Evolutionary conservation across 208 protist species (phyloP), one percentile per base, ranked within the genome.

Genomic region (Naegleria fowleri): DNA sequence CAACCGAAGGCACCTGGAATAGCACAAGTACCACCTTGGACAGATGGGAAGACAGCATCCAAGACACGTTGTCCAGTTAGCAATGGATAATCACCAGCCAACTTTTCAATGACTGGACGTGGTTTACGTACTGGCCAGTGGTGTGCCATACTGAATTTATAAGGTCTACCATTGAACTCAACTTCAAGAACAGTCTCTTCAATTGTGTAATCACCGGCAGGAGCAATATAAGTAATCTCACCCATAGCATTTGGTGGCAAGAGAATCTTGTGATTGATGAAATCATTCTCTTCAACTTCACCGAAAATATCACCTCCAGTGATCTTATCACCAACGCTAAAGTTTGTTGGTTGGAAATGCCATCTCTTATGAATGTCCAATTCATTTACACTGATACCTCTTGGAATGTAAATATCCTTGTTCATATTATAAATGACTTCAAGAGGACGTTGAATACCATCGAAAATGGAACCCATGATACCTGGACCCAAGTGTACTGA

Each of bases 1-100:
- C 99, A 99, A 92, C 99, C 99, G 94, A 99, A 99, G 90, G 99
- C 99, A 89, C 99, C 99, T 59, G 99, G 99, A 94, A 99, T 99
- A 91, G 98, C 97, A 93, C 99, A 99, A 40, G 99, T 99, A 91
- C 99, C 99, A 90, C 99, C 99, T 93, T 99, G 98, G 29, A 99
- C 98, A 40, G 96, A 96, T 59, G 99, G 99, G 96, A 99, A 99
- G 19, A 99, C 96, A 19, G 98, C 97, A 93, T 99, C 99, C 33
- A 99, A 95, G 51, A 99, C 98, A 94, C 99, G 97, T 96, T 99
- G 99, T 91, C 99, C 99, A 39, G 99, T 99, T 36, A 99, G 96
- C 55, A 99, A 95, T 29, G 99, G 99, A 91, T 97, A 93, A 92
- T 99, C 97, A 90, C 96, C 97, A 15, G 96, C 95, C 83, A 99